Conservation (phyloP, 73 alveolate species). For the Stentor coeruleus region DNA sequence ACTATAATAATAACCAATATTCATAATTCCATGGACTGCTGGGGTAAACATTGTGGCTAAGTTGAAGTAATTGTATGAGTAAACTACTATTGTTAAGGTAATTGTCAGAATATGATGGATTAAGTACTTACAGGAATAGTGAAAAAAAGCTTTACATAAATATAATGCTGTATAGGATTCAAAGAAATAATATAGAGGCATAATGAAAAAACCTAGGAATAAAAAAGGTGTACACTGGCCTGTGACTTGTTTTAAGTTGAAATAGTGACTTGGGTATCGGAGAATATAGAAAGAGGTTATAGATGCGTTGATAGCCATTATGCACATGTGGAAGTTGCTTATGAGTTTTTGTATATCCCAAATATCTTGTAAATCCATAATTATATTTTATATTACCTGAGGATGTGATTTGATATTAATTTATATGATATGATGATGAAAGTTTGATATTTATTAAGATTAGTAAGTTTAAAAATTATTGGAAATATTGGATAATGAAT, state of each 20-base stretch:
- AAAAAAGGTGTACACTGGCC: neutral
- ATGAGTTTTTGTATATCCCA: neutral
- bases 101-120: slow-evolving; percentile 11
- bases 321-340: neutral
- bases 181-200: neutral
- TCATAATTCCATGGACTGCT: slow-evolving; percentile 17
- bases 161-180: neutral
- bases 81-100: neutral
- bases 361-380: neutral
- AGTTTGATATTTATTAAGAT: too few relatives aligned
- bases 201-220: neutral
- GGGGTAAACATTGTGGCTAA: neutral
- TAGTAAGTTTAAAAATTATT: too few relatives aligned
- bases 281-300: neutral
- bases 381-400: too few relatives aligned
- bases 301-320: neutral
- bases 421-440: too few relatives aligned
- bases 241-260: neutral
- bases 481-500: too few relatives aligned
- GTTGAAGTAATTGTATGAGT: neutral
- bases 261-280: neutral
- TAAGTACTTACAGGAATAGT: neutral
- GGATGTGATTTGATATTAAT: too few relatives aligned
- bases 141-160: neutral
- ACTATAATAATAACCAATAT: slow-evolving; percentile 9